Conservation (phyloP, 805 yeast genomes). For the Suhomyces xylopsoci region DNA sequence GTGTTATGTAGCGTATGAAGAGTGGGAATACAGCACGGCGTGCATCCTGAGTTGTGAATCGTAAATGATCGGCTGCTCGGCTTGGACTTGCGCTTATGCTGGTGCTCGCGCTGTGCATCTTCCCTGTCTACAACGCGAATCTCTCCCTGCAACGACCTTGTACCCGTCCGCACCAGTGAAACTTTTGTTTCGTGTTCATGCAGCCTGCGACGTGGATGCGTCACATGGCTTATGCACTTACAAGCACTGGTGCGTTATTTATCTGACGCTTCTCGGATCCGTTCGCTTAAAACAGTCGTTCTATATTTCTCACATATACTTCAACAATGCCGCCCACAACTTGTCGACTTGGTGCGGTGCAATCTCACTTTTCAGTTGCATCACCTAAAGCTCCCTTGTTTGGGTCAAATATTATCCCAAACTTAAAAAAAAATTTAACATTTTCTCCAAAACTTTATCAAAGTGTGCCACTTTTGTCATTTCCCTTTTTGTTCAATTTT, state of each 20-base stretch:
- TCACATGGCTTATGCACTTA: neutral
- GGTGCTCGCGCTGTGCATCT: neutral
- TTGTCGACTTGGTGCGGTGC: neutral
- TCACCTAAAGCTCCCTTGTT: neutral
- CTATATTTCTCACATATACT: neutral
- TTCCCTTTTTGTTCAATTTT: neutral
- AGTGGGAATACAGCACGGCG: neutral
- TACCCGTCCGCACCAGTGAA: neutral
- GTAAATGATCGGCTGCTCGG: neutral
- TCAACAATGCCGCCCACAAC: neutral
- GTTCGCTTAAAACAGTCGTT: neutral
- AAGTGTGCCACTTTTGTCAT: neutral
- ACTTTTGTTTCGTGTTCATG: neutral
- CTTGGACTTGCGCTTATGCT: neutral
- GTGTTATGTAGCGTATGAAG: neutral
- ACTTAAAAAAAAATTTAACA: neutral
- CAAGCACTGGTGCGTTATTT: neutral
- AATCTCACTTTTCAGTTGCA: neutral
- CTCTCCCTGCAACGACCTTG: neutral
- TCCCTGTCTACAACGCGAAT: neutral
- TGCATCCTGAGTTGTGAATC: neutral
- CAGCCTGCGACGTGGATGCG: neutral
- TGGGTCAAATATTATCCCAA: neutral
- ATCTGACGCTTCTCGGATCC: neutral
- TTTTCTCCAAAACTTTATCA: neutral